These are phyloP conservation scores for Saccharomycopsis microspora DNA, from an alignment of 805 yeast genomes.

Conservation along the genomic window DNA sequence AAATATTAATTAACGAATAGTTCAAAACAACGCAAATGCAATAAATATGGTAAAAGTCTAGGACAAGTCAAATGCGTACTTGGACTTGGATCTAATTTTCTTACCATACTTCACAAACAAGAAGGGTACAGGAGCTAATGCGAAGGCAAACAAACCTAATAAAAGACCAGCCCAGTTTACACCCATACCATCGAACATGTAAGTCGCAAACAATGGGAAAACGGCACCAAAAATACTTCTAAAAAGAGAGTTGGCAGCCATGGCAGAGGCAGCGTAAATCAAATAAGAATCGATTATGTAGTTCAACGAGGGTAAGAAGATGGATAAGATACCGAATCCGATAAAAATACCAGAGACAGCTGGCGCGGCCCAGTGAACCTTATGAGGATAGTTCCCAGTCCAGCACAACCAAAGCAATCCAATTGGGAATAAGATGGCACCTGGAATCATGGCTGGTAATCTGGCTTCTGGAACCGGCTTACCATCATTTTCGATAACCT, in stretches of 20 bases:
- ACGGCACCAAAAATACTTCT: constrained; percentile 61
- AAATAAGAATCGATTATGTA: constrained; percentile 66
- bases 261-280: constrained; percentile 65
- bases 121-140: constrained; percentile 57
- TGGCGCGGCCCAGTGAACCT: constrained; percentile 78
- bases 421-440: constrained; percentile 58
- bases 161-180: constrained; percentile 72
- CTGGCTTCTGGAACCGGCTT: constrained; percentile 70
- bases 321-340: constrained; percentile 57
- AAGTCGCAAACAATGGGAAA: constrained; percentile 61
- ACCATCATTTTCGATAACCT: constrained; percentile 41
- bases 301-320: constrained; percentile 60
- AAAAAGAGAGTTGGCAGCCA: constrained; percentile 62
- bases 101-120: constrained; percentile 51
- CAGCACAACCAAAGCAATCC: constrained; percentile 84
- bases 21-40: too few relatives aligned
- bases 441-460: constrained; percentile 63
- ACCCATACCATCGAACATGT: constrained; percentile 60
- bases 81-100: constrained; percentile 42
- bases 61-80: constrained; percentile 33
- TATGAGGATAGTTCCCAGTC: constrained; percentile 66
- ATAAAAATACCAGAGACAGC: constrained; percentile 50
- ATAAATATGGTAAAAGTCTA: neutral
- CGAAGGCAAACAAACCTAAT: constrained; percentile 48
- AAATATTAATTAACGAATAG: too few relatives aligned